phyloP scores from a whole-genome alignment of 208 protist species.

The Wallacemonas collosoma region DNA sequence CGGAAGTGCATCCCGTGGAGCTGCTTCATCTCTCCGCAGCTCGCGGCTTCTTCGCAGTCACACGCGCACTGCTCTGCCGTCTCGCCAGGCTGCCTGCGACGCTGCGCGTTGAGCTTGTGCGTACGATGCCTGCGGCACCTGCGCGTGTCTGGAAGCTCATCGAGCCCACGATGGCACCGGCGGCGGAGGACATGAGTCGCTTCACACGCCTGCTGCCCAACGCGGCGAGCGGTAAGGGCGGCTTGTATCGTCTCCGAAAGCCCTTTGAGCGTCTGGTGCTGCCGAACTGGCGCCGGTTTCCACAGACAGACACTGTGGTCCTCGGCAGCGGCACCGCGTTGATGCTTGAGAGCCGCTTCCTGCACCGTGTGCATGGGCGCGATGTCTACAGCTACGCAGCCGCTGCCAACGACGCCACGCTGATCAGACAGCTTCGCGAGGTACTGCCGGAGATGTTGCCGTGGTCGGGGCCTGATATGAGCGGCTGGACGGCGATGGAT shows the following conservation, averaged over 20 bases:
- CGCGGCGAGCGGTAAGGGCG: constrained; percentile 31
- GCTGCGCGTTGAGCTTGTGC: constrained; percentile 41
- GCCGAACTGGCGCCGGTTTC: constrained; percentile 27
- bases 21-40: constrained; percentile 70
- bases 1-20: constrained; percentile 50
- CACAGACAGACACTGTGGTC: background rate
- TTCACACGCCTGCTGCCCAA: constrained; percentile 31
- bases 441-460: constrained; percentile 51
- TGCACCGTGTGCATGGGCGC: constrained; percentile 55
- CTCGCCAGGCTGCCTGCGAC: constrained; percentile 39
- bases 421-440: constrained; percentile 19
- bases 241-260: constrained; percentile 40
- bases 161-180: constrained; percentile 43
- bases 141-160: constrained; percentile 35
- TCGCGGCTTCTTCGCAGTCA: constrained; percentile 46
- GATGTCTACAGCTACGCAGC: constrained; percentile 83
- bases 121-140: constrained; percentile 40
- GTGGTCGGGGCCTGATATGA: constrained; percentile 57
- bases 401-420: constrained; percentile 27
- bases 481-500: constrained; percentile 73
- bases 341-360: constrained; percentile 15
- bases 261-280: constrained; percentile 55
- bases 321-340: background rate
- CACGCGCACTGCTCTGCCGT: constrained; percentile 36
- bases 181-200: constrained; percentile 11